phyloP scores from a whole-genome alignment of 257 asterid species.

The Solanum microdontum region DNA sequence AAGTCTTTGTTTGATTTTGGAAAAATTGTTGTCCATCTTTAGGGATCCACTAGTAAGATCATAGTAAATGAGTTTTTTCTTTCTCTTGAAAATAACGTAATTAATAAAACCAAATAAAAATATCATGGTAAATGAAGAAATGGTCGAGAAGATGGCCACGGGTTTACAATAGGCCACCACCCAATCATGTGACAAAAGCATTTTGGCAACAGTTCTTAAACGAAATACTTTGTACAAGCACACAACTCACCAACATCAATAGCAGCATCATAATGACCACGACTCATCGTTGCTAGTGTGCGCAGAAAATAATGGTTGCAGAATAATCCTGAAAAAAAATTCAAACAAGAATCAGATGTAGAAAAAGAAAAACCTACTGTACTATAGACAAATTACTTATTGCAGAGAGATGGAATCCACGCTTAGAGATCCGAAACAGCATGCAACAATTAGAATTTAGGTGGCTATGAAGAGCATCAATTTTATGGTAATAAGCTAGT shows the following conservation, averaged over 20 bases:
- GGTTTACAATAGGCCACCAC: neutral
- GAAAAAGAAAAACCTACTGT: neutral
- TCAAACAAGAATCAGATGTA: neutral
- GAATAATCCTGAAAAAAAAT: slow-evolving; percentile 40
- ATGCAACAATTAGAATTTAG: neutral
- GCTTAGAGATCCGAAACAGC: neutral
- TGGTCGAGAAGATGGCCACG: neutral
- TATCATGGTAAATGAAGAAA: neutral
- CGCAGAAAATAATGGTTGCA: slow-evolving; percentile 91
- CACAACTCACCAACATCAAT: slow-evolving; percentile 35
- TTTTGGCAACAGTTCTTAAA: neutral
- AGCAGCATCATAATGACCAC: slow-evolving; percentile 58
- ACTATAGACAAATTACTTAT: neutral
- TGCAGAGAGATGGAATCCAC: neutral
- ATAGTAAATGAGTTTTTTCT: neutral
- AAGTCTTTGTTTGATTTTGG: neutral
- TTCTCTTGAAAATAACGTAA: neutral
- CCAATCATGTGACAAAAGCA: neutral
- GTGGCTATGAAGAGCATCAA: neutral
- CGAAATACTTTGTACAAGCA: neutral
- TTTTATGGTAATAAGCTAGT: neutral
- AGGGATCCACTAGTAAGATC: neutral
- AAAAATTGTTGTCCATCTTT: neutral
- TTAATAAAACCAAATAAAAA: neutral
- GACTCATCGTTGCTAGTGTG: slow-evolving; percentile 68